These are phyloP conservation scores for Nepenthes alata DNA, from an alignment of 179 eudicot genomes.

Conservation along the genomic window DNA sequence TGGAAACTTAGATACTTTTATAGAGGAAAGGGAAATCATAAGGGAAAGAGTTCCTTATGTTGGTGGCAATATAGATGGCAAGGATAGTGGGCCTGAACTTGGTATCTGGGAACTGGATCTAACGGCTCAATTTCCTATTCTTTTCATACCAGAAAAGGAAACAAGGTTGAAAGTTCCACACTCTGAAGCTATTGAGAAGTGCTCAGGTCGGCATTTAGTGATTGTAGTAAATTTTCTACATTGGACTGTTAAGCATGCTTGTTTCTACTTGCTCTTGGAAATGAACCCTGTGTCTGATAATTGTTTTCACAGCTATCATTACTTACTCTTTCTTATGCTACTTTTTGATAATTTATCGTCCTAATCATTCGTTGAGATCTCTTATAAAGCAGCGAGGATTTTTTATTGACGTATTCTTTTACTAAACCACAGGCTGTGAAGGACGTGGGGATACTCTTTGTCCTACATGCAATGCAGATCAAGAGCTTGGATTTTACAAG, in stretches of 20 bases:
- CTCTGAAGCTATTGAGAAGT: constrained; percentile 73
- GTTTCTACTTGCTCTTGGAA: not conserved
- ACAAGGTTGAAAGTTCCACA: constrained; percentile 59
- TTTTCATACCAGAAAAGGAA: constrained; percentile 62
- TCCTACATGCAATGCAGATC: constrained; percentile 66
- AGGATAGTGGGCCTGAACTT: constrained; percentile 56
- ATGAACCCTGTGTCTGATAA: not conserved
- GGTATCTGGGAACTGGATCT: constrained; percentile 96
- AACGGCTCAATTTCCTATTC: constrained; percentile 70
- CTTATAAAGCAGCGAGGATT: not conserved
- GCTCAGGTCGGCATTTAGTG: constrained; percentile 41
- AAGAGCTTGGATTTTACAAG: constrained; percentile 77
- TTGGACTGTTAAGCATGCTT: not conserved
- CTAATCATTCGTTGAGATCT: not conserved
- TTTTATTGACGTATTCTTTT: not conserved
- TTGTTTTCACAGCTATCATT: not conserved
- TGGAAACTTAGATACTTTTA: constrained; percentile 82
- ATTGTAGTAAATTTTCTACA: not conserved
- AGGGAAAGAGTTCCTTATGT: constrained; percentile 47
- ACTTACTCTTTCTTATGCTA: no score
- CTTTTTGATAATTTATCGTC: not conserved
- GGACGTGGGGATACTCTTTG: constrained; percentile 67
- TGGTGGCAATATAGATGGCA: constrained; percentile 49
- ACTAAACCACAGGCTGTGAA: constrained; percentile 41
- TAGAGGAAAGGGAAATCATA: constrained; percentile 69